These are phyloP conservation scores for Mycena sp. DNA, from an alignment of 1,284 basidiomycete genomes.

Conservation along the genomic window DNA sequence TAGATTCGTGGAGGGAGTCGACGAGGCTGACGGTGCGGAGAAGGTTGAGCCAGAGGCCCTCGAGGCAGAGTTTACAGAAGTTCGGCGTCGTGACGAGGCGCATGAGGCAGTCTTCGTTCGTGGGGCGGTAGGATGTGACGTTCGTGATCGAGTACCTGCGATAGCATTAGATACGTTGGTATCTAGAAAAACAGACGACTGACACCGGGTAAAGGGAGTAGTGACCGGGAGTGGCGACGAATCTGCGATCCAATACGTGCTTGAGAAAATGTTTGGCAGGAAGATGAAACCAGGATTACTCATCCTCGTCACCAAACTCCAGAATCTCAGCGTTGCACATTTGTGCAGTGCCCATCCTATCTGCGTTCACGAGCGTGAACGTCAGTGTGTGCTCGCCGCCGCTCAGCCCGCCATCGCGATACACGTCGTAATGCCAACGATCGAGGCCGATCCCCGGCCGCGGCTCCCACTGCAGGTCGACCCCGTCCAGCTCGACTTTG, in stretches of 20 bases:
- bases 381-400: conserved; percentile 63
- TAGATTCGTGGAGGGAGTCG: conserved; percentile 56
- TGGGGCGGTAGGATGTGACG: conserved; percentile 74
- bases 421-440: conserved; percentile 78
- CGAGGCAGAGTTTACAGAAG: conserved; percentile 81
- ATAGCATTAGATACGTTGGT: background rate
- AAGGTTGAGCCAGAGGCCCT: conserved; percentile 76
- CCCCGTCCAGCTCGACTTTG: conserved; percentile 68
- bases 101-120: conserved; percentile 89
- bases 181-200: background rate
- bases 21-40: conserved; percentile 68
- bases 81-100: conserved; percentile 74
- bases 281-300: conserved; percentile 53
- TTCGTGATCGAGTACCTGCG: conserved; percentile 68
- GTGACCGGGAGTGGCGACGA: conserved; percentile 64
- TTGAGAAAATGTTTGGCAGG: background rate
- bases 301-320: conserved; percentile 74
- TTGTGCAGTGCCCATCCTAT: conserved; percentile 67
- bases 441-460: conserved; percentile 66
- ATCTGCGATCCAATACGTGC: conserved; percentile 54
- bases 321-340: conserved; percentile 81
- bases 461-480: conserved; percentile 67
- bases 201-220: conserved; percentile 83
- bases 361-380: conserved; percentile 65
- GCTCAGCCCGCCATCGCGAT: conserved; percentile 48